phyloP scores from a whole-genome alignment of 2,329 filamentous ascomycete genomes.

The Xylaria polymorpha region DNA sequence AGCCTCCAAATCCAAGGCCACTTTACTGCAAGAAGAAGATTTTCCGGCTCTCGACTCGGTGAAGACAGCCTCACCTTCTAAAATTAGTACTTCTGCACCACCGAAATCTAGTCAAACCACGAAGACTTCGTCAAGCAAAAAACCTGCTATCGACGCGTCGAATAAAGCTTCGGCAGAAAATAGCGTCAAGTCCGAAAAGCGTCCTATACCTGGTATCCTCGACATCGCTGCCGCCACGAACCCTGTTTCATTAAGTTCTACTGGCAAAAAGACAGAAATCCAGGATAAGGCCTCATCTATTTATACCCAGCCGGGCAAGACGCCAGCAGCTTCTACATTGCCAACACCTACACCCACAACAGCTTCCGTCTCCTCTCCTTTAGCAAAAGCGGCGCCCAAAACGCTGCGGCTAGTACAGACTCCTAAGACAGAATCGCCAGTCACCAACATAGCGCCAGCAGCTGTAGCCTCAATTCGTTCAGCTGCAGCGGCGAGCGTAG shows the following conservation, averaged over 20 bases:
- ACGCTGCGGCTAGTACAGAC: slow-evolving; percentile 77
- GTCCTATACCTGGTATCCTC: slow-evolving; percentile 56
- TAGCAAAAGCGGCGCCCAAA: slow-evolving; percentile 66
- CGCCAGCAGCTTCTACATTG: slow-evolving; percentile 57
- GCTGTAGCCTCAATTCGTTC: slow-evolving; percentile 49
- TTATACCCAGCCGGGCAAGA: slow-evolving; percentile 51
- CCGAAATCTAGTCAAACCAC: slow-evolving; percentile 49
- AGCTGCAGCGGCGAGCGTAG: slow-evolving; percentile 47
- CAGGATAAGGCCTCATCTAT: slow-evolving; percentile 40
- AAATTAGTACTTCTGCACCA: slow-evolving; percentile 50
- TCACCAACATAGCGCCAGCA: slow-evolving; percentile 48
- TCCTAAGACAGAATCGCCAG: slow-evolving; percentile 69
- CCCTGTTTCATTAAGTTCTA: slow-evolving; percentile 7
- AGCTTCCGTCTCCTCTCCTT: slow-evolving; percentile 64
- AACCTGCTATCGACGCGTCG: slow-evolving; percentile 42
- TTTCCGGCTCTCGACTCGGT: slow-evolving; percentile 69
- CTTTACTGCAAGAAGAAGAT: slow-evolving; percentile 68
- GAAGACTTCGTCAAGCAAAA: slow-evolving; percentile 48
- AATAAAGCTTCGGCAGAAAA: slow-evolving; percentile 44
- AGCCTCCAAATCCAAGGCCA: slow-evolving; percentile 53
- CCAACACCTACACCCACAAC: slow-evolving; percentile 60
- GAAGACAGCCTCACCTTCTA: slow-evolving; percentile 53
- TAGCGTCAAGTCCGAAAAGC: slow-evolving; percentile 46
- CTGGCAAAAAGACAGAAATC: slow-evolving; percentile 47
- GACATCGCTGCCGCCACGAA: slow-evolving; percentile 62